Evolutionary conservation across 1,139 yeast species (phyloP), one percentile per base, ranked within the genome.

Genomic region (Geotrichum bryndzae): DNA sequence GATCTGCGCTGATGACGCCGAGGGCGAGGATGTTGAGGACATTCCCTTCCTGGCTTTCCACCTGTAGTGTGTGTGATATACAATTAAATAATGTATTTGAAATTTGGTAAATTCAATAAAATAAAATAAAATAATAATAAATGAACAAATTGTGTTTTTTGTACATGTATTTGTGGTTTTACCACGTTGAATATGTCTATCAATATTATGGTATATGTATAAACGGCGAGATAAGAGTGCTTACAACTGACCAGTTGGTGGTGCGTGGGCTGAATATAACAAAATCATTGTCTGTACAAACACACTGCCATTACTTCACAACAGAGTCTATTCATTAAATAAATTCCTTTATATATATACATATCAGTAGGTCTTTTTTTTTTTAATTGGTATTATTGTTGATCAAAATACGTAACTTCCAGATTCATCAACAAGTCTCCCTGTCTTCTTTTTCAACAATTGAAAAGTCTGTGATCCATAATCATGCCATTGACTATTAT

Each of bases 11-110:
- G 99, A 94, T 71, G 99, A 94, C 73, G 80, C 84, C 71, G 83
- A 86, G 59, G 99, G 95, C 51, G 97, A 94, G 73, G 99, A 95
- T 74, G 97, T 91, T 31, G 99, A 92, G 70, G 77, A 73, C n/a
- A 90, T 91, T 66, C 99, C 99, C 51, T 90, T 84, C 73, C 83
- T 91, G 64, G 84, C 73, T 50, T 63, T 72, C 18, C 72, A 70
- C 59, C 33, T 59, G 48, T 54, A 54, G 41, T 41, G 33, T 29
- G 33, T 29, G 22, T 38, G 45, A 38, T 38, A 41, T 41, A 41
- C 48, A 41, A n/a, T 7, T 41, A 41, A 41, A 41, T 41, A 41
- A 7, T 10, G 48, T 41, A n/a, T n/a, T 41, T 41, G n/a, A 41
- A 41, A 8, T 41, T 41, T 2, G 22, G 0, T 38, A n/a, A n/a